A percentile compares a stretch with the other conserved stretches of the same genome.
Conservation (phyloP, 2,329 filamentous ascomycete species). For the Aschersonia sp. region DNA sequence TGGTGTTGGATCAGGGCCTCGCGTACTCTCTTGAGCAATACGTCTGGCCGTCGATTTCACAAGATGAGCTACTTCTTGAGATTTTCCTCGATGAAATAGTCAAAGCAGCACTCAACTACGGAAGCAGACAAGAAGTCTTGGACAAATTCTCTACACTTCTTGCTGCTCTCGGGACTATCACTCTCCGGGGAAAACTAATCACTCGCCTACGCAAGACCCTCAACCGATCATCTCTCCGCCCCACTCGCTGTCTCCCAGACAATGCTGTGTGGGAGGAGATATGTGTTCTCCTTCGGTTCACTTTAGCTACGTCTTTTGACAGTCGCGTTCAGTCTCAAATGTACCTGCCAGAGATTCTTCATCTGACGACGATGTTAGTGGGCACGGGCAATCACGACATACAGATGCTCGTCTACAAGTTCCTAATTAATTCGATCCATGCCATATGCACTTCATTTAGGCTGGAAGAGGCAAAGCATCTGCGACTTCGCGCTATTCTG, state of each 20-base stretch:
- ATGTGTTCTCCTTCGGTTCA: slow-evolving; percentile 51
- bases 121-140: slow-evolving; percentile 41
- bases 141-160: slow-evolving; percentile 49
- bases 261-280: slow-evolving; percentile 58
- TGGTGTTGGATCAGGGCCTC: slow-evolving; percentile 43
- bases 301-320: slow-evolving; percentile 51
- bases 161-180: slow-evolving; percentile 48
- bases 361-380: slow-evolving; percentile 55
- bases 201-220: slow-evolving; percentile 51
- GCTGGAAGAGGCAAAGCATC: slow-evolving; percentile 43
- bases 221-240: slow-evolving; percentile 50
- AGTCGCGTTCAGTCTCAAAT: slow-evolving; percentile 52
- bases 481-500: slow-evolving; percentile 39
- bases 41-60: slow-evolving; percentile 49
- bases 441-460: slow-evolving; percentile 51
- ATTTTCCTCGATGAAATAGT: slow-evolving; percentile 54
- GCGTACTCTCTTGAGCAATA: slow-evolving; percentile 47
- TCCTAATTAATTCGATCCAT: slow-evolving; percentile 53
- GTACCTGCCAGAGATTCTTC: slow-evolving; percentile 54
- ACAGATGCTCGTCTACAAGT: slow-evolving; percentile 43
- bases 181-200: slow-evolving; percentile 49
- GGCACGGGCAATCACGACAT: slow-evolving; percentile 47
- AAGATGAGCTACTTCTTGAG: slow-evolving; percentile 50
- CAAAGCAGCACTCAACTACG: slow-evolving; percentile 44
- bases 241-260: slow-evolving; percentile 50